These are phyloP conservation scores for Blastosporella zonata DNA, from an alignment of 1,284 basidiomycete genomes.

Conservation along the genomic window DNA sequence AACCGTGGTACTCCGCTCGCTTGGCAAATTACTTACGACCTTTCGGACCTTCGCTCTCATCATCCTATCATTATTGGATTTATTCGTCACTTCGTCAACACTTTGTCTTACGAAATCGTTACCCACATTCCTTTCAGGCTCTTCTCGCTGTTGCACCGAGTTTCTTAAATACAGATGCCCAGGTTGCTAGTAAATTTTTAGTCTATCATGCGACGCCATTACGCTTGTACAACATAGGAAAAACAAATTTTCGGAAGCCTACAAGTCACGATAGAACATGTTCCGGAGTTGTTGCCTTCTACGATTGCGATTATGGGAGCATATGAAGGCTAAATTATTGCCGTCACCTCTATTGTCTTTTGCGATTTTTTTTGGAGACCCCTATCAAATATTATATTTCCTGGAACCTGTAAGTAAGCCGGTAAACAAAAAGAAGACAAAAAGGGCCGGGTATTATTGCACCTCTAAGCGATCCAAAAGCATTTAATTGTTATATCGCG, in stretches of 20 bases:
- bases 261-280: too few species aligned
- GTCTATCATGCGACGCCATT: too few species aligned
- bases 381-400: not conserved
- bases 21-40: slow-evolving; percentile 2
- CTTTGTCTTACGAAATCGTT: not conserved
- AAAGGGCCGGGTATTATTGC: not conserved
- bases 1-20: too few species aligned
- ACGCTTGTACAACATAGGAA: too few species aligned
- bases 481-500: too few species aligned
- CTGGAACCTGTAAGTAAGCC: not conserved
- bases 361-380: not conserved
- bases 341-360: slow-evolving; percentile 7
- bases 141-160: slow-evolving; percentile 4
- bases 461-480: not conserved
- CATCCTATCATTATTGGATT: slow-evolving; percentile 25
- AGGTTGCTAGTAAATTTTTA: not conserved
- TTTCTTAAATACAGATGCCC: not conserved
- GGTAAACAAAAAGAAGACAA: slow-evolving; percentile 2
- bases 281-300: too few species aligned
- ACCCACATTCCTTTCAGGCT: slow-evolving; percentile 26
- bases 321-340: not conserved
- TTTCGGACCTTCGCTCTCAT: slow-evolving; percentile 18
- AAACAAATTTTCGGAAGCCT: too few species aligned
- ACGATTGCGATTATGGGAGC: not conserved
- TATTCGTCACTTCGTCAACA: slow-evolving; percentile 1